These are phyloP conservation scores for Hordeum marinum DNA, from an alignment of 176 grass and related monocot species.

Conservation along the genomic window DNA sequence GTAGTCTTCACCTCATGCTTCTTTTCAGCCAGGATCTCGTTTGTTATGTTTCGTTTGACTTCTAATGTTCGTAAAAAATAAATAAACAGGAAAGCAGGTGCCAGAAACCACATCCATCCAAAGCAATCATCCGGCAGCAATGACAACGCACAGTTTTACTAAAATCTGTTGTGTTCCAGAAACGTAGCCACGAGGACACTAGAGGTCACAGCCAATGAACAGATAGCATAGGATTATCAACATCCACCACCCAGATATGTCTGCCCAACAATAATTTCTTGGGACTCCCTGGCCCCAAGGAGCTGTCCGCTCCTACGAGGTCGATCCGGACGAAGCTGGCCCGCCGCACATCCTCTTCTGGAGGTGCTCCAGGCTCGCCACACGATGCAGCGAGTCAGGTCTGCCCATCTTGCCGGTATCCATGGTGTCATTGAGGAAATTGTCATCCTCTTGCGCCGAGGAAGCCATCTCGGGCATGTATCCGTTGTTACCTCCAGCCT, in stretches of 20 bases:
- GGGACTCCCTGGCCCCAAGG: neutral
- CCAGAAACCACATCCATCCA: neutral
- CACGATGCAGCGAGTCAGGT: constrained; percentile 46
- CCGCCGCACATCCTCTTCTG: constrained; percentile 71
- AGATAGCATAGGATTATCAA: constrained; percentile 18
- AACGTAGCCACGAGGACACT: neutral
- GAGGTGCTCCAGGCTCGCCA: constrained; percentile 69
- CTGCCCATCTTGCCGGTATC: constrained; percentile 35
- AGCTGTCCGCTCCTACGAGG: constrained; percentile 20
- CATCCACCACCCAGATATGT: neutral
- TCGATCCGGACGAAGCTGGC: constrained; percentile 38
- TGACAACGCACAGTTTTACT: neutral
- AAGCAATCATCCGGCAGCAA: neutral
- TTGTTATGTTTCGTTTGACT: too few species aligned
- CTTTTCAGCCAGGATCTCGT: too few species aligned
- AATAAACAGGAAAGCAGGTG: neutral
- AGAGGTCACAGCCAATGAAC: constrained; percentile 6
- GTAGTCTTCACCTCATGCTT: too few species aligned
- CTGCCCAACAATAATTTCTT: constrained; percentile 26
- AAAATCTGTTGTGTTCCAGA: neutral
- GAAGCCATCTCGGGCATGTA: constrained; percentile 44
- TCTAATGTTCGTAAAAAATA: neutral
- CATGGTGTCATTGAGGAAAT: constrained; percentile 22
- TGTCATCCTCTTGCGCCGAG: constrained; percentile 7
- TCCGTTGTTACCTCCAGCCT: neutral